Evolutionary conservation across 139 green algal genomes (phyloP).

Genomic region (Chlorella sorokiniana): DNA sequence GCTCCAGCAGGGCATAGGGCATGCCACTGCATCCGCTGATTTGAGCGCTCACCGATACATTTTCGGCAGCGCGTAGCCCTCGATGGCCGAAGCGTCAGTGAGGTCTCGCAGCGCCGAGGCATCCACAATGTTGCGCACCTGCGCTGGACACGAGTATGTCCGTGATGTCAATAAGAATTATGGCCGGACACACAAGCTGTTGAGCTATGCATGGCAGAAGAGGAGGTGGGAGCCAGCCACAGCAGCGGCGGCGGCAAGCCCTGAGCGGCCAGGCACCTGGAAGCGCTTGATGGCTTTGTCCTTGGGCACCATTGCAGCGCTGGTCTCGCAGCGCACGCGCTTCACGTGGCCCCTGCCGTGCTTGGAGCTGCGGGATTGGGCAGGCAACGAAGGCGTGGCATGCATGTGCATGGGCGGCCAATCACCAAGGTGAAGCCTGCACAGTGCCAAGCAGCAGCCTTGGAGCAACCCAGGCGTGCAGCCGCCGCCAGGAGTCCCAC

Average conservation of each 20-base stretch:
- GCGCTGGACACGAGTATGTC: not conserved
- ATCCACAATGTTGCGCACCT: conserved; percentile 95
- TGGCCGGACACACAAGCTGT: too few relatives aligned
- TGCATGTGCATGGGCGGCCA: too few relatives aligned
- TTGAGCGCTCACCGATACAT: conserved; percentile 84
- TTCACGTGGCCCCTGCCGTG: conserved; percentile 87
- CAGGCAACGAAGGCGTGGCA: too few relatives aligned
- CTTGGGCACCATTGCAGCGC: conserved; percentile 92
- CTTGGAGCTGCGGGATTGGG: conserved; percentile 81
- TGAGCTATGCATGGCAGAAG: not conserved
- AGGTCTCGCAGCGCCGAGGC: conserved; percentile 97
- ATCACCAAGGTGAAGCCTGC: too few relatives aligned
- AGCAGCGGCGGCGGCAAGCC: too few relatives aligned
- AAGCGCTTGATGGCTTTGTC: conserved; percentile 99
- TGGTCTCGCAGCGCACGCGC: conserved; percentile 94
- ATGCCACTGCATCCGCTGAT: not conserved
- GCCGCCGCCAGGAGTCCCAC: too few relatives aligned
- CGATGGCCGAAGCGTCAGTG: conserved; percentile 89
- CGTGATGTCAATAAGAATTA: too few relatives aligned
- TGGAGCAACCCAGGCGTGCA: too few relatives aligned
- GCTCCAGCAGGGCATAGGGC: not conserved
- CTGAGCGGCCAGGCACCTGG: conserved; percentile 67
- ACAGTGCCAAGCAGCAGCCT: too few relatives aligned
- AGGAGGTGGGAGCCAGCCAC: too few relatives aligned
- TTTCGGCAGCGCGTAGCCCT: conserved; percentile 97